Evolutionary conservation across 2,329 filamentous ascomycete genomes (phyloP), one percentile per base, ranked within the genome.

Genomic region (Cladorrhinum sp.): DNA sequence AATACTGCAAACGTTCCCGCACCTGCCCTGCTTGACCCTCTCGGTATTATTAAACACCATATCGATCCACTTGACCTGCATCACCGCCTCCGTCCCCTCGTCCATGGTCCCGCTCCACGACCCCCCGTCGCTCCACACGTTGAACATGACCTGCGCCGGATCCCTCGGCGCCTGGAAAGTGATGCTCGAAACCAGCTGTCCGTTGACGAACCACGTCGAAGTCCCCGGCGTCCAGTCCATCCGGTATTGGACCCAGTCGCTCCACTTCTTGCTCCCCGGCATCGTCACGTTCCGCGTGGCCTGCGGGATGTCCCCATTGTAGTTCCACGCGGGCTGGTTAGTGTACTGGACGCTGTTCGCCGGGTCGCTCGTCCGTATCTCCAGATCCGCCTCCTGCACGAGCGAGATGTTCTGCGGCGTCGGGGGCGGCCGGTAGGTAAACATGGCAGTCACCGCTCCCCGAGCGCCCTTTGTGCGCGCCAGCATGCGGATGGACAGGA

Each of bases 21-120:
- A 76, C 1, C 61, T 61, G 5, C 67, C 61, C 45, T 24, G 50
- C 61, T 62, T 66, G 18, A 54, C 58, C 10, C 49, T 36, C 23
- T 74, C 73, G 2, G 74, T 75, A 55, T 67, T 73, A 64, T 76
- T 77, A 58, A 80, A 83, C 10, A 79, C 75, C 67, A 76, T 69
- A 63, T 83, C 80, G 57, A 83, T 78, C 79, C 79, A 83, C 69
- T 79, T 76, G 45, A 83, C 75, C 57, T 82, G 78, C 68, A 83
- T 72, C 58, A 76, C 77, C 0, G 80, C 80, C 29, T 72, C 70
- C 7, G 68, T 66, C 18, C 73, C 74, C 3, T 72, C 67, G 1
- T 58, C 69, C 79, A 81, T 81, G 51, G 77, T 74, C 3, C 79
- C 80, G 56, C 75, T 78, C 80, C 80, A 83, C 38, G 71, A 72